Base-by-base conservation (phyloP, 768 basidiomycete genomes). In the Cantharellus anzutake region DNA sequence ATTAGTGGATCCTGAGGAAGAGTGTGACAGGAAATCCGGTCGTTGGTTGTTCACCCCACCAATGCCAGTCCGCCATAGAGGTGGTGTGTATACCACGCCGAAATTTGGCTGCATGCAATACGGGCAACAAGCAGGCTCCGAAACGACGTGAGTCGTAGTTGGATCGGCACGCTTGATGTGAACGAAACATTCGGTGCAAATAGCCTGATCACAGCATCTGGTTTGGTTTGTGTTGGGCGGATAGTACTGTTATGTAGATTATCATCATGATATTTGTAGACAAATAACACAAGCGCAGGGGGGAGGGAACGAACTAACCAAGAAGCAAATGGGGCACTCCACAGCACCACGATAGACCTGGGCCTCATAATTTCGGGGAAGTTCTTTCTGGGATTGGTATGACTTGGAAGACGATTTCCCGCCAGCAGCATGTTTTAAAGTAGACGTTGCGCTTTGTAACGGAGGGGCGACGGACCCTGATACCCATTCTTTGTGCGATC, bases 171-270 rank as follows among this genome's bases (percentile, higher is more conserved):
- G 85, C 74, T 97, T 98, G 73, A 99, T 98, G 73, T 97, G 94
- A 29, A 97, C 91, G 67, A 99, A 98, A 69, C 96, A 99, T 72
- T 99, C 96, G 42, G 96, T 97, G 69, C 96, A 99, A 63, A 99
- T 94, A 29, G 88, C 84, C 65, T 99, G 96, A 75, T 94, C 93
- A 70, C 96, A 99, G 70, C 96, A 99, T 68, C 96, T 80, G 42
- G 96, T 97, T 66, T 83, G 84, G 68, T 98, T 97, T 71, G 97
- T 96, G 71, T 97, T 94, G 52, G 86, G 78, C 34, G 96, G 96
- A 68, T 97, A 99, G 71, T 94, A 97, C 94, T 99, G 44, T 48
- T 48, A 29, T 11, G 42, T 63, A 42, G 65, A 64, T 48, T 48
- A 29, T 1, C 20, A 29, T 29, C 44, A 48, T 48, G 44, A 48